These are phyloP conservation scores for Apiospora pterosperma DNA, from an alignment of 2,329 filamentous ascomycete species.

Conservation along the genomic window DNA sequence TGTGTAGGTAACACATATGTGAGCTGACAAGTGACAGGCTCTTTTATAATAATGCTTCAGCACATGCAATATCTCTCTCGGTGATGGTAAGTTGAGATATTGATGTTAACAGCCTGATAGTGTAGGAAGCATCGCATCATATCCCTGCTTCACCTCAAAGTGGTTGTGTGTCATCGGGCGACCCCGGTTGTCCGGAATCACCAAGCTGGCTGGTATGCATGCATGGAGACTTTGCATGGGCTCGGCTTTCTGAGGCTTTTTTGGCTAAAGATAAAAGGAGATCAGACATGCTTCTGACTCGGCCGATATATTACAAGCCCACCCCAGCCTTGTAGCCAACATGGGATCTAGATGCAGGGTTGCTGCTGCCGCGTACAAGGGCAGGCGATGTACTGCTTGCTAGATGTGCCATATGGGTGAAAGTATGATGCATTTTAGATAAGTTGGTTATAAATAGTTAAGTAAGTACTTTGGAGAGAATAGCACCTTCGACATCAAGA, in stretches of 20 bases:
- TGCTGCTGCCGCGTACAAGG: no score
- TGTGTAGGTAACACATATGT: constrained; percentile 1
- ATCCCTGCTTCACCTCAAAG: neutral
- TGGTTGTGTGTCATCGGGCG: neutral
- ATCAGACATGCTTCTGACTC: neutral
- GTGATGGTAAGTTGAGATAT: neutral
- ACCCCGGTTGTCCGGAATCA: neutral
- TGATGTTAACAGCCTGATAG: neutral
- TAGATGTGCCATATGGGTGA: no score
- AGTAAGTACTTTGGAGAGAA: no score
- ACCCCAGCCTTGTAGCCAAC: neutral
- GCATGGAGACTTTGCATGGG: neutral
- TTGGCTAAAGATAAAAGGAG: neutral
- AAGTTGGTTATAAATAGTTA: no score
- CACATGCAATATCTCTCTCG: neutral
- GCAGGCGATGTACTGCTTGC: no score
- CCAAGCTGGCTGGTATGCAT: neutral
- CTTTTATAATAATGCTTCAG: neutral
- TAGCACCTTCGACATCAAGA: neutral
- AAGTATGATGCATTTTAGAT: no score
- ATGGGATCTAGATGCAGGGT: no score
- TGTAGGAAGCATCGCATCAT: neutral
- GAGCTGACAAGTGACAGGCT: constrained; percentile 1
- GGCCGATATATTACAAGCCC: neutral
- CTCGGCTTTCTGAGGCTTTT: neutral